These are phyloP conservation scores for Colletotrichum coccodes DNA, from an alignment of 2,329 filamentous ascomycete genomes.

Conservation along the genomic window DNA sequence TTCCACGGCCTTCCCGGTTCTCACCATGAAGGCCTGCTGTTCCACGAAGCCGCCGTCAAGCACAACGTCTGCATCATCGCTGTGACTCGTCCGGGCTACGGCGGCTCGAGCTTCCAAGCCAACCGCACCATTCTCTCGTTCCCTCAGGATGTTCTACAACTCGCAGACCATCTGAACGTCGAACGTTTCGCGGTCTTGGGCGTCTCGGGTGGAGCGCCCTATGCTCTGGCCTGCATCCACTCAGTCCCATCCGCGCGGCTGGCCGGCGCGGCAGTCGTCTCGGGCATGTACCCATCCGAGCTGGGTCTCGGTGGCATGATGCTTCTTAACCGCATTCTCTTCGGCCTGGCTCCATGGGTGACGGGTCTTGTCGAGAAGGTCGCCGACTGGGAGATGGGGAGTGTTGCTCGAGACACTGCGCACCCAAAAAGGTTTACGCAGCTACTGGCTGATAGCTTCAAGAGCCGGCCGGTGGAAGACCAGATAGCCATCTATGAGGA, in stretches of 20 bases:
- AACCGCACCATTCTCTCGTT: constrained; percentile 44
- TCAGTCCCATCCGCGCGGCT: constrained; percentile 37
- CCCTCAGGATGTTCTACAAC: constrained; percentile 43
- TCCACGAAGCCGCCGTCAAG: constrained; percentile 39
- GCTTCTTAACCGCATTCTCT: constrained; percentile 20
- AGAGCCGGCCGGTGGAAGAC: constrained; percentile 8
- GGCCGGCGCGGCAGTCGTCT: constrained; percentile 21
- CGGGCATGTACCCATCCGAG: constrained; percentile 31
- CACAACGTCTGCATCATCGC: constrained; percentile 46
- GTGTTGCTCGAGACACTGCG: neutral
- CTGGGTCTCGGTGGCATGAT: constrained; percentile 33
- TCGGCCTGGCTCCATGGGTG: constrained; percentile 18
- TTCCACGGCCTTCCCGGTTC: constrained; percentile 55
- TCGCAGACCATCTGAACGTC: constrained; percentile 41
- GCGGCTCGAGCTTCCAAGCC: constrained; percentile 49
- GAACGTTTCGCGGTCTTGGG: constrained; percentile 45
- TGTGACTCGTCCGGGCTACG: constrained; percentile 53
- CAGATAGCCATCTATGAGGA: constrained; percentile 37
- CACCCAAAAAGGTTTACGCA: neutral
- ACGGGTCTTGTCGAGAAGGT: constrained; percentile 7
- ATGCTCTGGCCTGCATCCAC: constrained; percentile 47
- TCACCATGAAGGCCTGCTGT: constrained; percentile 46
- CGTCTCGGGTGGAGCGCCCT: constrained; percentile 48
- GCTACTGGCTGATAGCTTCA: constrained; percentile 6
- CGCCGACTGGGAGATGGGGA: neutral